Percentiles rank a stretch among this genome's conserved stretches.
phyloP scores from a whole-genome alignment of 2,329 filamentous ascomycete genomes.

The Nectriaceae sp. region DNA sequence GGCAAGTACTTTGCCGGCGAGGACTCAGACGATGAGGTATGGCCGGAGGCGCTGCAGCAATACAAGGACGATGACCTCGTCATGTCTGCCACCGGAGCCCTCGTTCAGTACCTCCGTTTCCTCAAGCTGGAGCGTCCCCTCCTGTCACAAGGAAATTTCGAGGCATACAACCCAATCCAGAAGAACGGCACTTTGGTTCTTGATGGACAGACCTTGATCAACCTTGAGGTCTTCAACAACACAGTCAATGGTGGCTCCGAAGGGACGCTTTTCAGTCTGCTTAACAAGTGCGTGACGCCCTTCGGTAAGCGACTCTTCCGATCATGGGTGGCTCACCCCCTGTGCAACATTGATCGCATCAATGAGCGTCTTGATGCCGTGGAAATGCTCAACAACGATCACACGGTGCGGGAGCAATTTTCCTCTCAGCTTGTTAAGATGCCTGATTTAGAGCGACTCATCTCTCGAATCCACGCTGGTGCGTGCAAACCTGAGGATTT shows the following conservation, averaged over 20 bases:
- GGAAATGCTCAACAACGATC: slow-evolving; percentile 85
- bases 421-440: slow-evolving; percentile 85
- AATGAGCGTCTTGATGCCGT: slow-evolving; percentile 94
- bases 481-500: slow-evolving; percentile 92
- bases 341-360: slow-evolving; percentile 84
- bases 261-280: slow-evolving; percentile 84
- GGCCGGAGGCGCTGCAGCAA: slow-evolving; percentile 75
- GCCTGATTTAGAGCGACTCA: slow-evolving; percentile 90
- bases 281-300: slow-evolving; percentile 93
- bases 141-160: slow-evolving; percentile 87
- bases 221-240: slow-evolving; percentile 96
- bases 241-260: slow-evolving; percentile 82
- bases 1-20: slow-evolving; percentile 75
- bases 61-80: slow-evolving; percentile 76
- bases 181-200: slow-evolving; percentile 89
- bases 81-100: slow-evolving; percentile 88
- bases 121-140: slow-evolving; percentile 89
- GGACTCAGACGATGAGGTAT: slow-evolving; percentile 58
- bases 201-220: slow-evolving; percentile 95
- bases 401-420: slow-evolving; percentile 80
- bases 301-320: slow-evolving; percentile 96
- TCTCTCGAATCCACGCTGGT: slow-evolving; percentile 91
- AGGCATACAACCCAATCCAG: slow-evolving; percentile 86
- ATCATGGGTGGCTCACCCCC: slow-evolving; percentile 95
- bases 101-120: slow-evolving; percentile 82